A percentile compares a stretch with the other conserved stretches of the same genome.
phyloP scores from a whole-genome alignment of 306 rosid genomes.

The Casuarina glauca region DNA sequence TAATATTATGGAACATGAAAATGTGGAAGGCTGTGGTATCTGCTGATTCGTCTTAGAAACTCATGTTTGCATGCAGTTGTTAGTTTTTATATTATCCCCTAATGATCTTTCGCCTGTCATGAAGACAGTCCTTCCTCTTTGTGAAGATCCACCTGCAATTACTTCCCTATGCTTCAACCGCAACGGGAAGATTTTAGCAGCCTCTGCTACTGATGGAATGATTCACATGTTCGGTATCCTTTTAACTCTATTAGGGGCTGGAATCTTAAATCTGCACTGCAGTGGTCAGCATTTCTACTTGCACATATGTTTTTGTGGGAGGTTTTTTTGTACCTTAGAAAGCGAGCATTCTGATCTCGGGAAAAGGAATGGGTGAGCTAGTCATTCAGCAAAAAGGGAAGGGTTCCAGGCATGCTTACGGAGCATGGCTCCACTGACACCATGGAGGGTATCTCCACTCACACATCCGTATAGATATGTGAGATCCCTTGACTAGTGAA shows the following conservation, averaged over 20 bases:
- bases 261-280: conserved; percentile 5
- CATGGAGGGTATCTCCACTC: conserved; percentile 4
- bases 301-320: background rate
- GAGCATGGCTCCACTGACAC: background rate
- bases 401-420: background rate
- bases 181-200: conserved; percentile 95
- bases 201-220: conserved; percentile 93
- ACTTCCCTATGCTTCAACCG: conserved; percentile 94
- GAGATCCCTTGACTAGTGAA: conserved; percentile 54
- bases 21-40: conserved; percentile 93
- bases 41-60: conserved; percentile 35
- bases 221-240: conserved; percentile 99
- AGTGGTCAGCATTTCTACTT: background rate
- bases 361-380: background rate
- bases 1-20: conserved; percentile 98
- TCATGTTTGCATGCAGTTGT: background rate
- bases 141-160: conserved; percentile 97
- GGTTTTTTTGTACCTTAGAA: background rate
- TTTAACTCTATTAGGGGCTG: conserved; percentile 14
- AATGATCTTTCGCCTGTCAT: conserved; percentile 54
- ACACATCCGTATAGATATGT: conserved; percentile 3
- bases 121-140: conserved; percentile 99
- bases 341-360: background rate
- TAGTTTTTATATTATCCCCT: conserved; percentile 31
- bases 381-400: background rate